Evolutionary conservation across 139 green algal species (phyloP), one percentile per base, ranked within the genome.

Genomic region (Picochlorum costavermella): DNA sequence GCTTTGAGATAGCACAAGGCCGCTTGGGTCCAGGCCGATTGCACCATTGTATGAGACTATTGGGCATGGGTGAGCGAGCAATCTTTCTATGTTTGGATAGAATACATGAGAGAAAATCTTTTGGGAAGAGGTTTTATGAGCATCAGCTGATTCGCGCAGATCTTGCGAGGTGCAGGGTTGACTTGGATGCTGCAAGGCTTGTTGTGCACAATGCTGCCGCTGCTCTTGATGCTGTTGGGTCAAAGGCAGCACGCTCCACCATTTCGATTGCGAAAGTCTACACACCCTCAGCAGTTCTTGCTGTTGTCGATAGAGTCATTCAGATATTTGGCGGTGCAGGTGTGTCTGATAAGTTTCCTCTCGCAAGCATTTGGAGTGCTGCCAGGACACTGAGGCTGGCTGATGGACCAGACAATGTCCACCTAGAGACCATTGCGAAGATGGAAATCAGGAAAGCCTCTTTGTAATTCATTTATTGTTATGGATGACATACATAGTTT

Each of bases 1-100:
- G 94, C 31, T 99, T 99, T 69, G 94, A 98, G 80, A 96, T 99
- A 44, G 93, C 93, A n/a, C 90, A 97, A 75, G 86, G 90, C 3
- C 83, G 94, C 5, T 77, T 99, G 59, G 94, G 94, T 6, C 94
- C 94, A 1, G 94, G 94, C 0, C 79, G 94, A n/a, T 76, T 99
- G 68, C 94, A 99, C 77, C 94, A 99, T 84, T 99, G 94, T 84
- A 97, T 97, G 92, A 85, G 94, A 9, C 53, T 92, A 25, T 75
- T 98, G 13, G 90, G 92, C 17, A 81, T 84, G 75, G 90, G 73
- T 1, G 87, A 98, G 74, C 74, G 88, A 1, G 84, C 78, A 0
- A 56, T 99, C 30, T 71, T 77, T 56, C 68, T 92, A 23, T 82
- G 89, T 63, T 70, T 76, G 2, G 12, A 29, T 14, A 36, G 67